These are phyloP conservation scores for Xylaria nigripes DNA, from an alignment of 495 filamentous ascomycete species.

Conservation along the genomic window DNA sequence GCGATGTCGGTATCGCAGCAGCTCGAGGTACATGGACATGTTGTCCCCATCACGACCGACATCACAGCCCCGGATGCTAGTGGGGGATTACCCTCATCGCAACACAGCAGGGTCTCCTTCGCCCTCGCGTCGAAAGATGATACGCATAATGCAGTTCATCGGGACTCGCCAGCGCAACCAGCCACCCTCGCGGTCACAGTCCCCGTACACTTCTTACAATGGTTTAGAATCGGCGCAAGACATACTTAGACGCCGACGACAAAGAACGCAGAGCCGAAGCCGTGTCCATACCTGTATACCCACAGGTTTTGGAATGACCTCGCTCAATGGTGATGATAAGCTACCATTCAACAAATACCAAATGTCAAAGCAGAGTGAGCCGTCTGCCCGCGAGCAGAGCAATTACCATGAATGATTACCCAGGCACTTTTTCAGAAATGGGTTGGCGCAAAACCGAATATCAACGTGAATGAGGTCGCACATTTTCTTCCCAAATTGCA, in stretches of 20 bases:
- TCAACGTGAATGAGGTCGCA: too few species aligned
- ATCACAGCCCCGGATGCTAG: constrained; percentile 1
- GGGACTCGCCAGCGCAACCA: constrained; percentile 26
- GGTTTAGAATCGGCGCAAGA: constrained; percentile 6
- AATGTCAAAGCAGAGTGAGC: background rate
- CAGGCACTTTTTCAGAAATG: too few species aligned
- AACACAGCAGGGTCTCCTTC: constrained; percentile 23
- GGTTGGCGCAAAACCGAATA: too few species aligned
- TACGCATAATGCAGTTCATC: constrained; percentile 22
- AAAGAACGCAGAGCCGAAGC: constrained; percentile 31
- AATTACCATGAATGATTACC: background rate
- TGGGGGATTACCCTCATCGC: constrained; percentile 10
- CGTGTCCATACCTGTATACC: constrained; percentile 16
- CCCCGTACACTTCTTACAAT: constrained; percentile 10
- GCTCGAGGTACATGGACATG: constrained; percentile 24
- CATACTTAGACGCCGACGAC: constrained; percentile 24
- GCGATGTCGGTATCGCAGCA: constrained; percentile 32
- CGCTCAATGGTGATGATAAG: background rate
- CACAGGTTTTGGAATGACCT: background rate
- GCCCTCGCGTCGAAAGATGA: constrained; percentile 23
- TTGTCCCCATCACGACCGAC: constrained; percentile 11
- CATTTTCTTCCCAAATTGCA: too few species aligned
- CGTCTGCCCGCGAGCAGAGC: background rate
- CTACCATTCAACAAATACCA: background rate
- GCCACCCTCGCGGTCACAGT: constrained; percentile 31